Evolutionary conservation across 148 eudicot species (phyloP), one percentile per base, ranked within the genome.

Genomic region (Heliosperma pusillum): DNA sequence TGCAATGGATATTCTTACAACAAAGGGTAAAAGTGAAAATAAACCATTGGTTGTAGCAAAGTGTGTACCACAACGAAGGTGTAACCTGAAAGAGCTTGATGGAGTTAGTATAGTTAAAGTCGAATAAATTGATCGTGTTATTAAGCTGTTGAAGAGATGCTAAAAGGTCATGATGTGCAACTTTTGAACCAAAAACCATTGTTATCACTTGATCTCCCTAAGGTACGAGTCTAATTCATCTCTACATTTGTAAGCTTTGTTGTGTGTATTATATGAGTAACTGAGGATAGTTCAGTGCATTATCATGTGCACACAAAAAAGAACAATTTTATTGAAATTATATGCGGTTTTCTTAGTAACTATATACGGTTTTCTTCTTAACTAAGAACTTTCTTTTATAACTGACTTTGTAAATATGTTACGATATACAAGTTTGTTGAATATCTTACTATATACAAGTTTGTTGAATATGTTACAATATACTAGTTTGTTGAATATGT

Each of bases 331-430:
- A 89, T 95, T 78, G 98, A 95, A 83, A 92, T 95, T 33, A 95
- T 95, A 55, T 95, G 98, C 79, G 98, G 98, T 71, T 95, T 95
- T 86, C 98, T 97, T 80, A 97, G 98, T n/a, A n/a, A n/a, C n/a
- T n/a, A n/a, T n/a, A n/a, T n/a, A n/a, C n/a, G n/a, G n/a, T n/a
- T n/a, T n/a, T n/a, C n/a, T n/a, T n/a, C n/a, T n/a, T 95, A 74
- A 80, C 83, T 72, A 72, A 40, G 24, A 65, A 65, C 25, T 26
- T 60, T 57, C 24, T 40, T 22, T 59, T 40, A n/a, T n/a, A n/a
- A n/a, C n/a, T n/a, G n/a, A n/a, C n/a, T n/a, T n/a, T n/a, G n/a
- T n/a, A n/a, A n/a, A n/a, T n/a, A n/a, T n/a, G n/a, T n/a, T n/a
- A n/a, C n/a, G n/a, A n/a, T n/a, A n/a, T n/a, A n/a, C n/a, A n/a